Base-by-base conservation (phyloP, 768 basidiomycete genomes). In the Hygrocybe punicea region DNA sequence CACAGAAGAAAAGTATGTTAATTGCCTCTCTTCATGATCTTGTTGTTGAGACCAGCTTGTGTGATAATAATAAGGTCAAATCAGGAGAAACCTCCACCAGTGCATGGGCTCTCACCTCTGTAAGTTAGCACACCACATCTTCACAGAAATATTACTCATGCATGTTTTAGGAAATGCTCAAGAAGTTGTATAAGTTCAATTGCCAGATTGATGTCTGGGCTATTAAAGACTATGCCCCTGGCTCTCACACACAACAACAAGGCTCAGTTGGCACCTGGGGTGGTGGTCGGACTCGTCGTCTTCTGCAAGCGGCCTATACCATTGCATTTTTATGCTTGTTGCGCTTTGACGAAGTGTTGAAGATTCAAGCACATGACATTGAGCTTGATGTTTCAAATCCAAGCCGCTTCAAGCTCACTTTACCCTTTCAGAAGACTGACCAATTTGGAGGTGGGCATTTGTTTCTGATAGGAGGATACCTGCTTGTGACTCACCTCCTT, bases 311-410 rank as follows among this genome's bases (percentile, higher is more conserved):
- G 0, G 68, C 69, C 2, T 75, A 74, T 39, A 66, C 66, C 1
- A 40, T 74, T 11, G 62, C 73, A 3, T 76, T 73, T 48, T n/a
- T 69, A 0, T 76, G 73, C 48, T 46, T 76, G 8, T 62, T 74
- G 0, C 68, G 66, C 3, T 64, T 70, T 48, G 70, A 74, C 47
- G 72, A 76, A 44, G 73, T 70, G 0, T 61, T 76, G 1, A 73
- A 72, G 42, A 70, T 76, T 17, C 61, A 68, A 39, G 29, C 61
- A 4, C 62, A 71, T n/a, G 57, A 76, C n/a, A 60, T 73, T 13
- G 49, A 54, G 1, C 29, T 29, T 29, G 6, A 57, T 24, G 11
- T 63, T 6, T 33, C 33, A 13, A 57, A 56, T 2, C 25, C 23
- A 2, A 29, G 29, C 29, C 46, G 57, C 6, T 51, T 69, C 11